Base-by-base conservation (phyloP, 2,329 filamentous ascomycete species). In the Aspergillus jensenii region DNA sequence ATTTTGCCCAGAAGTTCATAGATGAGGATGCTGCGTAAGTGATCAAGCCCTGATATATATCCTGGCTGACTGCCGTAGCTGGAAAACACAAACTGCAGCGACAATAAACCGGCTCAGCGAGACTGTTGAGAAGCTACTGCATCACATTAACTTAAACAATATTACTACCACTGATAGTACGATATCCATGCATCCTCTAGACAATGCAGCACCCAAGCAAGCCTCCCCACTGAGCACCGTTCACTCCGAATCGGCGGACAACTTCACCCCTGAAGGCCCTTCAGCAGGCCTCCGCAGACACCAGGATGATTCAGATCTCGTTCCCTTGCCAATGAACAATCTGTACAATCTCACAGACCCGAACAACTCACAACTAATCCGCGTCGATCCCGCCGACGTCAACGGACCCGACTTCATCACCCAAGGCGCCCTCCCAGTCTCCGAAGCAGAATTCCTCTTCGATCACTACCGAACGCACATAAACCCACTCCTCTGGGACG, bases 391-490 rank as follows among this genome's bases (percentile, higher is more conserved):
- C 8, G 49, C 45, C 15, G 35, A 52, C 21, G 40, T 52, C 12
- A 48, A 51, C 9, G 67, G 79, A 15, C 64, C 64, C 17, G 77
- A 79, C 55, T 75, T 80, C 46, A 78, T 80, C 41, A 71, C 74
- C 1, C 65, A 69, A 27, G 78, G 78, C 0, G 63, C 68, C 4
- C 49, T 81, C 0, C 62, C 73, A 1, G 52, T 76, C 3, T 63
- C 67, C 0, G 76, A 79, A 37, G 79, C 79, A 0, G 73, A 80
- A 25, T 70, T 74, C n/a, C 64, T 81, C 0, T 81, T 80, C 54
- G 54, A 66, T 2, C 60, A 77, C 0, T 81, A 78, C 59, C 70
- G 70, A 9, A 67, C 73, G 23, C 68, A 69, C 0, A 71, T 80
- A 2, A 76, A 79, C 59, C 68, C 70, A 9, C 74, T 75, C 60